phyloP scores from a whole-genome alignment of 169 alveolate species.

The Eimeria tenella region DNA sequence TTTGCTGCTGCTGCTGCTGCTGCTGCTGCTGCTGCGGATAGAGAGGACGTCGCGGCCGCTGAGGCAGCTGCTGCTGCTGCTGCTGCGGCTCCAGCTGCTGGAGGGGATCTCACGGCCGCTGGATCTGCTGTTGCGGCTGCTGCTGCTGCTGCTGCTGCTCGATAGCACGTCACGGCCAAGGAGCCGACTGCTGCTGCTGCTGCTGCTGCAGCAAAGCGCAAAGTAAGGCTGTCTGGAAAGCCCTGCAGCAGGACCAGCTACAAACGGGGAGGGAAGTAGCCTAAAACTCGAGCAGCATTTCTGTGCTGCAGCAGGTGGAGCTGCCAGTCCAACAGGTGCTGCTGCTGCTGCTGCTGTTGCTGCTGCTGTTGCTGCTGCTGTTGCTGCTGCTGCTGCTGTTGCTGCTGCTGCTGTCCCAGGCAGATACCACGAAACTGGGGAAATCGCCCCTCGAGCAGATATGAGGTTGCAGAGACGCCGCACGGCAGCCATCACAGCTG shows the following conservation, averaged over 20 bases:
- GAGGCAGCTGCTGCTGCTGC: neutral
- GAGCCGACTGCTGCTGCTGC: constrained; percentile 48
- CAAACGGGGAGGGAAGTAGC: neutral
- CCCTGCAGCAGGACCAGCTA: too few relatives aligned
- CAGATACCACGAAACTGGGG: neutral
- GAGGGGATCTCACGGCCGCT: neutral
- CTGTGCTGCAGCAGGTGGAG: neutral
- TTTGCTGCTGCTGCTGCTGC: constrained; percentile 35
- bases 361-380: constrained; percentile 15
- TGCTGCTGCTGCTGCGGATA: neutral
- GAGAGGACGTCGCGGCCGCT: neutral
- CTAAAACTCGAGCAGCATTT: too few relatives aligned
- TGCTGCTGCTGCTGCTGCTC: constrained; percentile 11
- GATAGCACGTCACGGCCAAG: neutral
- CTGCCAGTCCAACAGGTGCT: neutral
- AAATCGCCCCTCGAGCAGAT: neutral
- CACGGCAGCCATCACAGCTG: neutral
- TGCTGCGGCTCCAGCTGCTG: constrained; percentile 32
- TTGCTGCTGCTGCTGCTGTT: constrained; percentile 9
- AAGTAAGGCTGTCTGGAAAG: neutral
- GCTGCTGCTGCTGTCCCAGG: constrained; percentile 32
- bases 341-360: constrained; percentile 31
- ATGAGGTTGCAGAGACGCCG: neutral
- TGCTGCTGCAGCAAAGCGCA: neutral
- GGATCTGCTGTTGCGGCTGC: constrained; percentile 39